phyloP scores from a whole-genome alignment of 108 stramenopile genomes.

The Cyclotella kingstonii region DNA sequence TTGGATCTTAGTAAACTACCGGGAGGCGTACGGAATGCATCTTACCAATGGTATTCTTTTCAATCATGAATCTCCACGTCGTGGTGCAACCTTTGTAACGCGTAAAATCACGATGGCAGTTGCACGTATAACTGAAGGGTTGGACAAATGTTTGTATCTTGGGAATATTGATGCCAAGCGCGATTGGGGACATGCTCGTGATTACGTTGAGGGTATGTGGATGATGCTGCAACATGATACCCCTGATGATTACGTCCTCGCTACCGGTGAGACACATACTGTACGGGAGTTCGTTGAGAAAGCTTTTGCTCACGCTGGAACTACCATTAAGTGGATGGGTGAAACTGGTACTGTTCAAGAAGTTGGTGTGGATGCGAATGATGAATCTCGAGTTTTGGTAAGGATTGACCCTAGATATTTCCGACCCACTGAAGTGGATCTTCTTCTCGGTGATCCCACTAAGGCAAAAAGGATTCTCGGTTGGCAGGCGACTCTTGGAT shows the following conservation, averaged over 20 bases:
- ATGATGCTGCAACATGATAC: constrained; percentile 95
- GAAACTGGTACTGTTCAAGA: constrained; percentile 90
- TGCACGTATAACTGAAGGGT: constrained; percentile 81
- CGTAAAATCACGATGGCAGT: constrained; percentile 97
- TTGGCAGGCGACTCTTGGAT: constrained; percentile 83
- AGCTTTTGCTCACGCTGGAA: constrained; percentile 85
- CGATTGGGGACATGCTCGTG: constrained; percentile 99
- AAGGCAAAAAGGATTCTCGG: constrained; percentile 94
- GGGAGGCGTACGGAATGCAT: constrained; percentile 98
- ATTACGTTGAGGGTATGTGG: constrained; percentile 99
- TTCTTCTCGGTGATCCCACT: constrained; percentile 93
- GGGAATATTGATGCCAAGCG: constrained; percentile 99
- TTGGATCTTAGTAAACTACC: constrained; percentile 99
- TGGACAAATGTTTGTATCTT: constrained; percentile 89
- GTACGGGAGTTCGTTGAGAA: constrained; percentile 98
- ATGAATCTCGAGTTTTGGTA: constrained; percentile 85
- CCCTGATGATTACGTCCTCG: constrained; percentile 97
- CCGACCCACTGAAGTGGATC: constrained; percentile 98
- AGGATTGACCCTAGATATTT: constrained; percentile 95
- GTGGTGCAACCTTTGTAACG: constrained; percentile 98
- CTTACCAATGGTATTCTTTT: constrained; percentile 97
- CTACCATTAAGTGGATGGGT: constrained; percentile 89
- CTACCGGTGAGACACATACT: constrained; percentile 96
- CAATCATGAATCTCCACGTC: constrained; percentile 98
- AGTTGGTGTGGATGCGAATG: constrained; percentile 86